Conservation (phyloP, 2,329 filamentous ascomycete species). For the Parascedosporium putredinis region DNA sequence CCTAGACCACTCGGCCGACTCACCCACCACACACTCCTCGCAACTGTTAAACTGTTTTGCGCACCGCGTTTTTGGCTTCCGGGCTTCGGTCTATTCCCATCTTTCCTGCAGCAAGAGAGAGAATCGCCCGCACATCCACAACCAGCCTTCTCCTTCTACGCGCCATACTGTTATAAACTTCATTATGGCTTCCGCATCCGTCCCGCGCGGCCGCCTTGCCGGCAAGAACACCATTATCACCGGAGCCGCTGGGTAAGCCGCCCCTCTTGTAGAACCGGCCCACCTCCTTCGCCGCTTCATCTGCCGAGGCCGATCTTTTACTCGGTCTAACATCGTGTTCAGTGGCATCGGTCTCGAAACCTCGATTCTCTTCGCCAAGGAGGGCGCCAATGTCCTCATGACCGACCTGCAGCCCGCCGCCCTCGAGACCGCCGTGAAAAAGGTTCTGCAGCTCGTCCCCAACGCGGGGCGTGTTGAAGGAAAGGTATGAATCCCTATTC, state of each 20-base stretch:
- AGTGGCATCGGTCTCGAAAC: slow-evolving; percentile 93
- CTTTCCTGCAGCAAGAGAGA: too few species aligned
- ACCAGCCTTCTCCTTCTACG: not conserved
- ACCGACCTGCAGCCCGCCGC: slow-evolving; percentile 73
- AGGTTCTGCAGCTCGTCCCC: slow-evolving; percentile 64
- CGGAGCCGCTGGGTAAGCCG: slow-evolving; percentile 69
- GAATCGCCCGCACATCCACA: not conserved
- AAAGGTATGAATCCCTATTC: slow-evolving; percentile 24
- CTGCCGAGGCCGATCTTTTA: too few species aligned
- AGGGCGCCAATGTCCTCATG: slow-evolving; percentile 79
- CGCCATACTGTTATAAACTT: not conserved
- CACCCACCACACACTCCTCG: too few species aligned
- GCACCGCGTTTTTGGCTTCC: too few species aligned
- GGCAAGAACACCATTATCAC: slow-evolving; percentile 65
- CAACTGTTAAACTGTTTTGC: too few species aligned
- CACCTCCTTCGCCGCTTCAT: too few species aligned
- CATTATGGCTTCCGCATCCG: slow-evolving; percentile 19
- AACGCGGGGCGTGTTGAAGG: slow-evolving; percentile 50
- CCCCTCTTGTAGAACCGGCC: not conserved
- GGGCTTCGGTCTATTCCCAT: too few species aligned
- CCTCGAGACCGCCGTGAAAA: slow-evolving; percentile 64
- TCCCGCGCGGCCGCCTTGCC: slow-evolving; percentile 36
- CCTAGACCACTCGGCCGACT: too few species aligned
- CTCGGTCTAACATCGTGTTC: slow-evolving; percentile 8
- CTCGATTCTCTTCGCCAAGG: slow-evolving; percentile 75